A percentile compares a stretch with the other conserved stretches of the same genome.
These are phyloP conservation scores for Dictyostelium discoideum DNA, from an alignment of 78 protist species.

Conservation along the genomic window DNA sequence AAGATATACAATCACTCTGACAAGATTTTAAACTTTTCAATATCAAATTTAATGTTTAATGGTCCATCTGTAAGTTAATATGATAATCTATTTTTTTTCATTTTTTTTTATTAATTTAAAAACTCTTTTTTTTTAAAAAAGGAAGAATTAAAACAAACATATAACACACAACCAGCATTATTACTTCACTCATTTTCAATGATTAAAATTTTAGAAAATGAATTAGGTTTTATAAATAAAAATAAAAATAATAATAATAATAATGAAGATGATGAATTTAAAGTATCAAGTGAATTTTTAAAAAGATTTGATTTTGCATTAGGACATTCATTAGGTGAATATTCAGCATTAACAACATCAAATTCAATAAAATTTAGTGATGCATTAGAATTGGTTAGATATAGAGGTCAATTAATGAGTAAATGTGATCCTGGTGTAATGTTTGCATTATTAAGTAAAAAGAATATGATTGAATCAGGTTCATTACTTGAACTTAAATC, in stretches of 20 bases:
- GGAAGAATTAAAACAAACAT: constrained; percentile 67
- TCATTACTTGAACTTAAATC: neutral
- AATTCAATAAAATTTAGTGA: neutral
- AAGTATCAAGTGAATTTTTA: neutral
- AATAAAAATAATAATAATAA: neutral
- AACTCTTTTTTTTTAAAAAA: neutral
- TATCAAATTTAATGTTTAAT: constrained; percentile 47
- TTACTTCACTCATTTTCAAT: constrained; percentile 49
- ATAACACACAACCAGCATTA: constrained; percentile 69
- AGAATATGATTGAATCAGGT: constrained; percentile 5
- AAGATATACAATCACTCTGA: constrained; percentile 9
- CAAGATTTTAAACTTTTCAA: neutral
- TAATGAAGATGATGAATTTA: neutral
- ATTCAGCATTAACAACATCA: constrained; percentile 23
- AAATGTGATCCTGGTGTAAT: constrained; percentile 27
- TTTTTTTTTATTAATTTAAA: neutral
- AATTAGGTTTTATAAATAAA: neutral
- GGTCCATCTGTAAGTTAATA: neutral
- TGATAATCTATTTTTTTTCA: neutral
- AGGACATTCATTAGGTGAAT: constrained; percentile 62
- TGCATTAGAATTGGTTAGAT: constrained; percentile 25
- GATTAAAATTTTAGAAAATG: constrained; percentile 36
- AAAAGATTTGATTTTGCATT: constrained; percentile 21
- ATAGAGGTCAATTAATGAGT: constrained; percentile 58
- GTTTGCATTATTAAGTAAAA: constrained; percentile 39